Conservation (phyloP, 306 rosid species). For the Pyrus pyrifolia region DNA sequence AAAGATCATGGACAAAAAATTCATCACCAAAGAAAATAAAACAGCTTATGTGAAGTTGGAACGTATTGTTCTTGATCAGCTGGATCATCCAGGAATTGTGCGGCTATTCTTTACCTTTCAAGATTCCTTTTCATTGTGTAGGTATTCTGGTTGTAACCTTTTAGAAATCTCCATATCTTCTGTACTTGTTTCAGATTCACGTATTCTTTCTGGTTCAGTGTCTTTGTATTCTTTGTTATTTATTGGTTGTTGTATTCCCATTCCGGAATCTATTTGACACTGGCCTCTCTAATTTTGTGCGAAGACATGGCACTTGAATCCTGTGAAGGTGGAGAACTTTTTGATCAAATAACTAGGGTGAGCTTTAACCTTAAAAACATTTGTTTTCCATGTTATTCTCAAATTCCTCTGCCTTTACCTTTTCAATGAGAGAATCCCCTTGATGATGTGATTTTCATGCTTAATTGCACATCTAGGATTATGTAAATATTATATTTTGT, state of each 20-base stretch:
- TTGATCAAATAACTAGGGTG: constrained; percentile 98
- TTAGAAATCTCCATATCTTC: background rate
- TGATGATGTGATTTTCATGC: background rate
- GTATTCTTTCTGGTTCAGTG: constrained; percentile 5
- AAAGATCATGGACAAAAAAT: constrained; percentile 98
- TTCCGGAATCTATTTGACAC: constrained; percentile 25
- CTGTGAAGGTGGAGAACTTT: constrained; percentile 99
- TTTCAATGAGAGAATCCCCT: background rate
- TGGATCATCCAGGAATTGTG: constrained; percentile 96
- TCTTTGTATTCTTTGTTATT: background rate
- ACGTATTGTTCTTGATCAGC: constrained; percentile 92
- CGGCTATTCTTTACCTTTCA: constrained; percentile 93
- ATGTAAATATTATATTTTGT: background rate
- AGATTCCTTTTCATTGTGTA: constrained; percentile 91
- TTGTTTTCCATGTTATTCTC: constrained; percentile 1
- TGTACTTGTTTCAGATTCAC: background rate
- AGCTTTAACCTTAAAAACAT: constrained; percentile 26
- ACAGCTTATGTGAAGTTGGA: constrained; percentile 98
- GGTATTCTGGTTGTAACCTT: constrained; percentile 38
- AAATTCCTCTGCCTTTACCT: constrained; percentile 1
- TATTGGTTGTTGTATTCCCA: constrained; percentile 9
- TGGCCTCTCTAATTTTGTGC: constrained; percentile 13
- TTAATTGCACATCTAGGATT: background rate
- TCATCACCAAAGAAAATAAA: constrained; percentile 93
- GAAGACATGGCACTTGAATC: constrained; percentile 99